Percentiles rank a stretch among this genome's conserved stretches.
These are phyloP conservation scores for Ogataea polymorpha DNA, from an alignment of 805 yeast species.

Conservation along the genomic window DNA sequence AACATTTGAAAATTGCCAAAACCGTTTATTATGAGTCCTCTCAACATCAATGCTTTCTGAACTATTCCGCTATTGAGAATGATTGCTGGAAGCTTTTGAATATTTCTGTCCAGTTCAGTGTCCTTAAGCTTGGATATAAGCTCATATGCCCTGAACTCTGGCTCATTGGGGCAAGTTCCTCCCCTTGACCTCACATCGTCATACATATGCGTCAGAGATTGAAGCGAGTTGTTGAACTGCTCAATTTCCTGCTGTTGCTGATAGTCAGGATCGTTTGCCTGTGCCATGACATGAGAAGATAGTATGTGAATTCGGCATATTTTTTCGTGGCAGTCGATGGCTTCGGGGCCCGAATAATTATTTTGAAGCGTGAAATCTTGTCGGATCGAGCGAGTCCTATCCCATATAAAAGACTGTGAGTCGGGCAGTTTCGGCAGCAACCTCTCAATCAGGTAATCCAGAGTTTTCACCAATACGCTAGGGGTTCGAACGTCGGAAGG, in stretches of 20 bases:
- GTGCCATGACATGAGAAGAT: constrained; percentile 83
- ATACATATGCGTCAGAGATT: constrained; percentile 84
- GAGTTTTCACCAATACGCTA: constrained; percentile 56
- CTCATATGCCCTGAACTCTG: constrained; percentile 90
- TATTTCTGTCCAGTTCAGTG: constrained; percentile 74
- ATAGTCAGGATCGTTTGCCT: constrained; percentile 58
- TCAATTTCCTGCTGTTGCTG: constrained; percentile 95
- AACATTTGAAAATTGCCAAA: constrained; percentile 61
- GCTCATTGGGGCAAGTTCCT: constrained; percentile 73
- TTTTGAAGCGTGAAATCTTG: constrained; percentile 97
- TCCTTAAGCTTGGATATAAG: constrained; percentile 77
- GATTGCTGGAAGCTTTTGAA: constrained; percentile 61
- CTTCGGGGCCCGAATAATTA: constrained; percentile 89
- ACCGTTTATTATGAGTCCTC: constrained; percentile 66
- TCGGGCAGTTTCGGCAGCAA: constrained; percentile 70
- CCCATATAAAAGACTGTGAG: constrained; percentile 92
- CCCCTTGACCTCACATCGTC: constrained; percentile 72
- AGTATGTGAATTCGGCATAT: constrained; percentile 86
- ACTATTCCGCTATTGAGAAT: constrained; percentile 55
- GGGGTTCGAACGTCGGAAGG: constrained; percentile 99
- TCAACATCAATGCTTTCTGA: constrained; percentile 67
- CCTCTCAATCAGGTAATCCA: constrained; percentile 67
- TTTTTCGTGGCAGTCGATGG: constrained; percentile 86
- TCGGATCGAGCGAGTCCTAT: constrained; percentile 91
- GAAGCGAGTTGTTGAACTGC: constrained; percentile 87